These are phyloP conservation scores for Oryza glumipatula DNA, from an alignment of 176 grass and related monocot species.

Conservation along the genomic window DNA sequence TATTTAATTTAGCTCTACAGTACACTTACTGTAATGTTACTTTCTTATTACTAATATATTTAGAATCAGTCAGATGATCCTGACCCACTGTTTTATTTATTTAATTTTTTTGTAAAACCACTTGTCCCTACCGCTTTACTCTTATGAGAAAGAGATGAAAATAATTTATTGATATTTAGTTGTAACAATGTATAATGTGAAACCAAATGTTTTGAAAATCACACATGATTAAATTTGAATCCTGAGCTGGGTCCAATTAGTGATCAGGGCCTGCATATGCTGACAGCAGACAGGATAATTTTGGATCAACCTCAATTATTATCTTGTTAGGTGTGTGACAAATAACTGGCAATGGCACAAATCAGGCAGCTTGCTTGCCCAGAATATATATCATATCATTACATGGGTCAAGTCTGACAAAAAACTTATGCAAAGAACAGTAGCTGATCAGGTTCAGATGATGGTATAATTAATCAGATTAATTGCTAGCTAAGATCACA, in stretches of 20 bases:
- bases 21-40: neutral
- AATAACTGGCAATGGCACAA: neutral
- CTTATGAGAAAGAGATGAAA: neutral
- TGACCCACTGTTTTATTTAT: too few relatives aligned
- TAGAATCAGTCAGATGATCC: neutral
- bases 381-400: neutral
- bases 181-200: neutral
- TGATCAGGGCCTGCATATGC: neutral
- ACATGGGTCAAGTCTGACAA: neutral
- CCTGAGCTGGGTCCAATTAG: neutral
- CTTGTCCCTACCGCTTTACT: neutral
- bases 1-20: too few relatives aligned
- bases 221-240: neutral
- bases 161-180: neutral
- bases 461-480: slow-evolving; percentile 5
- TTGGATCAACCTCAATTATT: slow-evolving; percentile 28
- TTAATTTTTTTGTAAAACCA: neutral
- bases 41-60: neutral
- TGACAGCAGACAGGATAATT: slow-evolving; percentile 14
- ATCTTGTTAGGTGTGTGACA: neutral
- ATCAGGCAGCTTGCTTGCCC: neutral
- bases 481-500: neutral
- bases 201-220: neutral
- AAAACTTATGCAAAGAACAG: neutral
- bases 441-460: neutral